Base-by-base conservation (phyloP, 768 basidiomycete genomes). In the Collybiopsis confluens region DNA sequence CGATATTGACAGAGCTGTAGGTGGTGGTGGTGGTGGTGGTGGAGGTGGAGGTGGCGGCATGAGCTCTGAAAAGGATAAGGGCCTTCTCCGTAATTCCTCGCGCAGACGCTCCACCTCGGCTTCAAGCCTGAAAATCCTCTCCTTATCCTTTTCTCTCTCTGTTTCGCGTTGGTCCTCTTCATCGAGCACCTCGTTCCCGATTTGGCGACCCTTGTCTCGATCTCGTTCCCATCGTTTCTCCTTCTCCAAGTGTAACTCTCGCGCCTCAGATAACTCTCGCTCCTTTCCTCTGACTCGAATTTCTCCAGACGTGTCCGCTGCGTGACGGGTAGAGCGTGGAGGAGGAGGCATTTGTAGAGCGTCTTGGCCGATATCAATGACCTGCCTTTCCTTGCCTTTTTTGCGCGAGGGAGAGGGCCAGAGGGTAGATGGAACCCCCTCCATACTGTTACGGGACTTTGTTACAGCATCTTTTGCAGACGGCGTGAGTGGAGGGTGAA, bases 151-250 rank as follows among this genome's bases (percentile, higher is more conserved):
- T 54, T 89, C 68, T 40, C 72, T 62, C 40, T 67, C 68, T 36
- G 90, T 80, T 62, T 92, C 90, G 45, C 78, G 78, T 60, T 90
- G 87, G 4, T 77, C 75, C 52, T 77, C 81, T 62, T 86, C 85
- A 60, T 90, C 86, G 24, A 66, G 72, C 27, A 74, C 74, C 58
- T 83, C 86, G 38, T 62, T 59, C 44, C 71, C 65, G 2, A 64
- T 60, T 28, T 70, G 61, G 21, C 65, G 68, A 8, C 67, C 58
- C 8, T 64, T 58, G 21, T 69, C 66, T 41, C 70, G 73, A 21
- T 75, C 73, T 15, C 64, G 65, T 50, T 74, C 72, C 59, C 65
- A 66, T 43, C 69, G 67, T 42, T 64, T 64, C 63, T 79, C 75
- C 45, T 74, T 72, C 50, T 68, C 71, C 44, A 69, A 64, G 35